Conservation (phyloP, 1,284 basidiomycete species). For the Tilletia walkeri region DNA sequence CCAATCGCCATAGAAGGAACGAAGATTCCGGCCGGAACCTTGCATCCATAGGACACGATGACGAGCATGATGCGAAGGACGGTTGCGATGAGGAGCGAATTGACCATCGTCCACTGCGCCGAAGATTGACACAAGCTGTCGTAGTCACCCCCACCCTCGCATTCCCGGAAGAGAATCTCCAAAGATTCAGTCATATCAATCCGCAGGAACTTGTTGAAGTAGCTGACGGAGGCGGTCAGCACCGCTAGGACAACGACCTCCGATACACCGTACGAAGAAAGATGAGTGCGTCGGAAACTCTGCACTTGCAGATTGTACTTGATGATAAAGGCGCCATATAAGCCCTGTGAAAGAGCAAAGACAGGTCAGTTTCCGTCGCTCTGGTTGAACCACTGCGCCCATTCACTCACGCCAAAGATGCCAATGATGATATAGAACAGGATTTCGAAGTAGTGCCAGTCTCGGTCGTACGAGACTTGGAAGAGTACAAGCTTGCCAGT, state of each 20-base stretch:
- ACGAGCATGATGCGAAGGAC: conserved; percentile 65
- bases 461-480: conserved; percentile 86
- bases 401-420: conserved; percentile 68
- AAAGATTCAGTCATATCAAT: conserved; percentile 95
- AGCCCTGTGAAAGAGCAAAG: conserved; percentile 58
- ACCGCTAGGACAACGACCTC: conserved; percentile 77
- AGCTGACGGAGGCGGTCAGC: conserved; percentile 64
- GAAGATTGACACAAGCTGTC: conserved; percentile 70
- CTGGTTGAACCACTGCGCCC: too few species aligned
- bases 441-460: conserved; percentile 83
- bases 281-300: conserved; percentile 44
- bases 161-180: conserved; percentile 57
- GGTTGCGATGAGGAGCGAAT: conserved; percentile 67
- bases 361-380: too few species aligned
- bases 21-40: conserved; percentile 78
- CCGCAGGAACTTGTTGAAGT: conserved; percentile 83
- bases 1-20: conserved; percentile 96
- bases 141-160: conserved; percentile 62
- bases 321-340: conserved; percentile 92
- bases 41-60: conserved; percentile 86
- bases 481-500: conserved; percentile 62
- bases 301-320: conserved; percentile 81
- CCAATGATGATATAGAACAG: conserved; percentile 77
- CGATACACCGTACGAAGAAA: conserved; percentile 67
- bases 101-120: conserved; percentile 69